Evolutionary conservation across 1,284 basidiomycete genomes (phyloP), one percentile per base, ranked within the genome.

Genomic region (Cutaneotrichosporon cavernicola): DNA sequence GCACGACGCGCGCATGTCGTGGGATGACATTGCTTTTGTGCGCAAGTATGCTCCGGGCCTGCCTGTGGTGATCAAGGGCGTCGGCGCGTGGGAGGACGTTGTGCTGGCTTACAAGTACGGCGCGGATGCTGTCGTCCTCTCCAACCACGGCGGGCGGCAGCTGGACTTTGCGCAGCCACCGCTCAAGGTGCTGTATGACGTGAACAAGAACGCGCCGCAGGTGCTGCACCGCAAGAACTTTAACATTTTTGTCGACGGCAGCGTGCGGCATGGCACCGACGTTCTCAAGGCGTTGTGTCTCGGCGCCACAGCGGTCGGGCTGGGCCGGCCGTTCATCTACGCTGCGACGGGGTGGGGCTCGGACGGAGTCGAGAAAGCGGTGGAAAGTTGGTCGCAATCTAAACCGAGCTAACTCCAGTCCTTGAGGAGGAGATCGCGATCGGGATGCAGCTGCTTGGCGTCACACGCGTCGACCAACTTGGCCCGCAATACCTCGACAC

Each of bases 221-320:
- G 82, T 92, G 13, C 89, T 94, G 67, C 76, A 85, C 61, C 87
- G 85, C 18, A 65, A 69, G 10, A 70, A 76, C 36, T 72, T 73
- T 22, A 56, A 62, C 87, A 88, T 97, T 11, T 95, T 91, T 70
- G 86, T 94, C 62, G 93, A 97, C 75, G 92, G 92, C 16, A 93
- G 92, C 7, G 83, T 92, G 43, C 84, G 86, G 58, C 85, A 91
- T 38, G 93, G 92, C 31, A 92, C 91, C 85, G 91, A 93, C 78
- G 87, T 95, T 10, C 79, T 97, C 57, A 97, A 97, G 80, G 92
- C 92, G 0, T 80, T 96, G 4, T 93, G 91, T 68, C 83, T 97
- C 30, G 93, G 92, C 43, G 93, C 93, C 1, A 89, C 81, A 65
- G 92, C 90, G 1, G 91, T 95, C 13, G 93, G 94, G 1, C 81